phyloP scores from a whole-genome alignment of 2,329 filamentous ascomycete genomes.

The Ophiosphaerella herpotricha region DNA sequence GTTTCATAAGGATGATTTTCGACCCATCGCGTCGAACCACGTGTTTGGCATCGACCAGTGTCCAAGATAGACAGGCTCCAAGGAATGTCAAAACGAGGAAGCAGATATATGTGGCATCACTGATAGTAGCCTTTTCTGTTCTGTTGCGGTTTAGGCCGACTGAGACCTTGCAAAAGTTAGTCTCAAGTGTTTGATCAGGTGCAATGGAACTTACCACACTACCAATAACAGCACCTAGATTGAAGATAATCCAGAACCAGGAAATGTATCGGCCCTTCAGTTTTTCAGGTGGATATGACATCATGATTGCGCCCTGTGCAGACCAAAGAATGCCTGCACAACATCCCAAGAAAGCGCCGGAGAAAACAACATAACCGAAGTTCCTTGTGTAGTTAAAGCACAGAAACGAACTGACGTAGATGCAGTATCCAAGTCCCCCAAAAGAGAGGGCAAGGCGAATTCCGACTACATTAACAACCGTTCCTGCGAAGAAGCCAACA shows the following conservation, averaged over 20 bases:
- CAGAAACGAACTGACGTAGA: constrained; percentile 72
- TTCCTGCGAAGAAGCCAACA: constrained; percentile 66
- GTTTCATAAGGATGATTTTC: constrained; percentile 80
- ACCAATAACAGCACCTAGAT: constrained; percentile 83
- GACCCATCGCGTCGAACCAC: constrained; percentile 76
- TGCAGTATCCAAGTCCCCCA: constrained; percentile 73
- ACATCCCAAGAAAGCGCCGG: constrained; percentile 72
- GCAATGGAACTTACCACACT: constrained; percentile 58
- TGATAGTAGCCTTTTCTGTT: constrained; percentile 53
- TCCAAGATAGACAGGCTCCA: constrained; percentile 70
- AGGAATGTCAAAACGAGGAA: constrained; percentile 79
- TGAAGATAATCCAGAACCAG: constrained; percentile 92
- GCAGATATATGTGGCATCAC: constrained; percentile 77
- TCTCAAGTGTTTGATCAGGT: constrained; percentile 1
- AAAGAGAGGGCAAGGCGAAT: constrained; percentile 68
- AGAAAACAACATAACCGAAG: constrained; percentile 71
- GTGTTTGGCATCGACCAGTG: constrained; percentile 69
- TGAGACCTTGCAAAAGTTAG: constrained; percentile 55
- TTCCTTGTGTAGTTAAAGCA: constrained; percentile 69
- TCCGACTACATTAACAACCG: constrained; percentile 73
- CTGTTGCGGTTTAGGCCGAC: constrained; percentile 70
- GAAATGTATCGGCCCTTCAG: constrained; percentile 85
- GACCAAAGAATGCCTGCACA: constrained; percentile 80
- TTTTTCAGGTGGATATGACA: constrained; percentile 79
- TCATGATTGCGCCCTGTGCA: constrained; percentile 81